These are phyloP conservation scores for Platanus orientalis DNA, from an alignment of 164 flowering plant genomes.

Conservation along the genomic window DNA sequence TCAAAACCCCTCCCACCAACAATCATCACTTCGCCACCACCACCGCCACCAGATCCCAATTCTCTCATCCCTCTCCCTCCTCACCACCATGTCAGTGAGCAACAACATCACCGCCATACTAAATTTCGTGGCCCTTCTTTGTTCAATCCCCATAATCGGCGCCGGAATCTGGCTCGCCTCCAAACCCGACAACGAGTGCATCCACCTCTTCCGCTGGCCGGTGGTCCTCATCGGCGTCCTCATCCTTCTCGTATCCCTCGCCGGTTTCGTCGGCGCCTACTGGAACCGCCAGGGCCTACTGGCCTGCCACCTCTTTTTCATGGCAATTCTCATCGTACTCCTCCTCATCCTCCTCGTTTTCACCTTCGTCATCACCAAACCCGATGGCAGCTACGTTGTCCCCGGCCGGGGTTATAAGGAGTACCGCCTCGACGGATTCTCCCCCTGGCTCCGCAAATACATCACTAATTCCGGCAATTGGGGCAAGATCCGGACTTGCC, in stretches of 20 bases:
- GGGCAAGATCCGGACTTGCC: constrained; percentile 63
- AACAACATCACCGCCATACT: constrained; percentile 71
- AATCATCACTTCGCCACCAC: no score
- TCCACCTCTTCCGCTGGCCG: constrained; percentile 75
- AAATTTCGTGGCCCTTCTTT: constrained; percentile 74
- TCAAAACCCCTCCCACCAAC: no score
- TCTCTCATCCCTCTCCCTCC: no score
- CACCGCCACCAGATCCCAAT: no score
- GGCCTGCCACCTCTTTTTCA: constrained; percentile 63
- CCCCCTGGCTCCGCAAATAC: constrained; percentile 63
- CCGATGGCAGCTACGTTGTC: constrained; percentile 50
- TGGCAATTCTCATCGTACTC: constrained; percentile 62
- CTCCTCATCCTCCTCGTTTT: constrained; percentile 59
- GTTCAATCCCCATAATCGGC: constrained; percentile 72
- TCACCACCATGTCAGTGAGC: constrained; percentile 72
- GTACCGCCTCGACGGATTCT: constrained; percentile 61
- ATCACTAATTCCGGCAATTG: constrained; percentile 45
- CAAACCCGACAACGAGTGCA: constrained; percentile 74
- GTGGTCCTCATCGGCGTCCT: constrained; percentile 64
- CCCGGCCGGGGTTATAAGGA: constrained; percentile 61
- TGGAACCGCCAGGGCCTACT: constrained; percentile 66
- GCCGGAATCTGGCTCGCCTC: constrained; percentile 87
- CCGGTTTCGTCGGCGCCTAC: constrained; percentile 86
- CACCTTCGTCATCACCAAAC: constrained; percentile 73
- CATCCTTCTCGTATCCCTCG: constrained; percentile 62